phyloP scores from a whole-genome alignment of 1,284 basidiomycete genomes.

The Albatrellus sp. region DNA sequence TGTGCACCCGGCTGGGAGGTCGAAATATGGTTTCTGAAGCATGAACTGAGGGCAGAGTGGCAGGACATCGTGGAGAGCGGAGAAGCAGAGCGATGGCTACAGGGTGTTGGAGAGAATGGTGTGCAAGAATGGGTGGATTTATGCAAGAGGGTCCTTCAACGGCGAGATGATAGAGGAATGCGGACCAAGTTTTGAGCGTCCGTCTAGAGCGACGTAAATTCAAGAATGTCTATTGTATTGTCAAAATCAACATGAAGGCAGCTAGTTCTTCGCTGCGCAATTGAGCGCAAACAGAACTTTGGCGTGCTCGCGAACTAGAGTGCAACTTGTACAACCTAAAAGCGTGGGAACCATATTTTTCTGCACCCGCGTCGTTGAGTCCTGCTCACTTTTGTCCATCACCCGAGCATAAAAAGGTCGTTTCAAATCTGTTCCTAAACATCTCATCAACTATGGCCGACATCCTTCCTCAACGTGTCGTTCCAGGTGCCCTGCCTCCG shows the following conservation, averaged over 20 bases:
- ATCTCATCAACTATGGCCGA: slow-evolving; percentile 11
- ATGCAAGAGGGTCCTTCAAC: slow-evolving; percentile 33
- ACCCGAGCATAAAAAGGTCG: no score
- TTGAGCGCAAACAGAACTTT: no score
- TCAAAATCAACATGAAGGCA: no score
- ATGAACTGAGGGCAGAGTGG: slow-evolving; percentile 43
- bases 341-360: no score
- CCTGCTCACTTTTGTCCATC: no score
- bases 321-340: no score
- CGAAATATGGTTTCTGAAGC: slow-evolving; percentile 40
- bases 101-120: slow-evolving; percentile 44
- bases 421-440: background rate
- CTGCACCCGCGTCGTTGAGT: no score
- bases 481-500: slow-evolving; percentile 65
- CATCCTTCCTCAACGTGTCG: slow-evolving; percentile 34
- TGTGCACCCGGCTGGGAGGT: slow-evolving; percentile 43
- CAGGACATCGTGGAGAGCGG: slow-evolving; percentile 39
- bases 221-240: no score
- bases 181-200: no score
- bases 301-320: no score
- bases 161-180: slow-evolving; percentile 18
- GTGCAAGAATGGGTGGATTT: slow-evolving; percentile 51
- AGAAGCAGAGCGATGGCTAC: slow-evolving; percentile 44
- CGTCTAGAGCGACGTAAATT: no score
- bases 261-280: no score